Evolutionary conservation across 2,329 filamentous ascomycete species (phyloP).

Genomic region (Scedosporium aurantiacum): DNA sequence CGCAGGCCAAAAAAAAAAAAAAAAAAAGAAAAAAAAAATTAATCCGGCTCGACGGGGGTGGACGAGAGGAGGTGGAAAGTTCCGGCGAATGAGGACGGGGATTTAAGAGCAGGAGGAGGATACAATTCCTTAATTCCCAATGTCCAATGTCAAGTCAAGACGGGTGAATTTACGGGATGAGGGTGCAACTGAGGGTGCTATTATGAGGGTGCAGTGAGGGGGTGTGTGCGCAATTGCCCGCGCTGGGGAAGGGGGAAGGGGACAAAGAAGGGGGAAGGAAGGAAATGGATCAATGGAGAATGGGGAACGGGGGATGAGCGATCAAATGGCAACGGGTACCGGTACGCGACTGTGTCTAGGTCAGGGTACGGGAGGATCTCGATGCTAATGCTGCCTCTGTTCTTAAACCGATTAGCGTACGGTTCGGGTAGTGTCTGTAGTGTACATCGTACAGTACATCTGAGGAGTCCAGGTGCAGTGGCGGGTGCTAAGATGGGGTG

Average conservation of each 20-base stretch:
- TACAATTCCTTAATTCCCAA: neutral
- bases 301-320: no score
- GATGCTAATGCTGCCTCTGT: no score
- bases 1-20: conserved; percentile 7
- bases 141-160: neutral
- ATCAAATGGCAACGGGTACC: neutral
- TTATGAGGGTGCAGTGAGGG: no score
- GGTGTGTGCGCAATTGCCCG: neutral
- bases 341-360: no score
- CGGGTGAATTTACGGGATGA: neutral
- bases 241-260: neutral
- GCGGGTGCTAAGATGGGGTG: no score
- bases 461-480: no score
- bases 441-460: no score
- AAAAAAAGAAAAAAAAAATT: conserved; percentile 6
- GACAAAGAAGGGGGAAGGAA: neutral
- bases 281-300: neutral
- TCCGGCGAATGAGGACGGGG: neutral
- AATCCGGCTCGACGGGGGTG: neutral
- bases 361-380: no score
- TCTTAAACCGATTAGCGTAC: no score
- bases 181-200: no score
- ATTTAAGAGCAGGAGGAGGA: neutral
- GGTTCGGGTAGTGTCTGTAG: no score
- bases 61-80: neutral